These are phyloP conservation scores for Plasmodium inui DNA, from an alignment of 169 alveolate species.

Conservation along the genomic window DNA sequence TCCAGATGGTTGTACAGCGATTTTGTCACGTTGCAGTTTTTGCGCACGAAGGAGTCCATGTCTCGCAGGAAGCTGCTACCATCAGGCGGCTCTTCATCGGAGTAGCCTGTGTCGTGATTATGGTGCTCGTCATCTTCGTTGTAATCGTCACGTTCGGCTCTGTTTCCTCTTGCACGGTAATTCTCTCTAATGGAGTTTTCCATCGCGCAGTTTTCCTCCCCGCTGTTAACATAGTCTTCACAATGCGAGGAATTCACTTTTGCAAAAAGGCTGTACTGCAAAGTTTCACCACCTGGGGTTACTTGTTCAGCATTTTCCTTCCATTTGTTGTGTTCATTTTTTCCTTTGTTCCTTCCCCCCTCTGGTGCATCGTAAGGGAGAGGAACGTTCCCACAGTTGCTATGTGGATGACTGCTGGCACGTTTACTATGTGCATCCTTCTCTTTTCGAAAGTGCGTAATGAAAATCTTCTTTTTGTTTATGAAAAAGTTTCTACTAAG, in stretches of 20 bases:
- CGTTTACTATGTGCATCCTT: background rate
- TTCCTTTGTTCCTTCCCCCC: background rate
- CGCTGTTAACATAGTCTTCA: background rate
- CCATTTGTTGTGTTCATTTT: background rate
- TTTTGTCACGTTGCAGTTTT: slow-evolving; percentile 31
- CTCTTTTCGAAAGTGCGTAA: slow-evolving; percentile 22
- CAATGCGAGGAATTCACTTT: background rate
- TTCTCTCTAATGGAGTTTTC: background rate
- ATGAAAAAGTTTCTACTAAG: slow-evolving; percentile 68
- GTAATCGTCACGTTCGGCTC: background rate
- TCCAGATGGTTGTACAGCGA: slow-evolving; percentile 49
- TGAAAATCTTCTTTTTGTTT: slow-evolving; percentile 49
- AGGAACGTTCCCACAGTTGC: background rate
- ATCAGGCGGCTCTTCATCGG: background rate
- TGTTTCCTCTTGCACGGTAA: background rate
- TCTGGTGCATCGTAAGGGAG: background rate
- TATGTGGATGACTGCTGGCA: background rate
- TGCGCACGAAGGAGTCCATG: slow-evolving; percentile 2
- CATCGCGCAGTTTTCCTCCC: background rate
- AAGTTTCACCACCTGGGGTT: background rate
- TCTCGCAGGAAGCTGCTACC: background rate
- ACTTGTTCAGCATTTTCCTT: background rate
- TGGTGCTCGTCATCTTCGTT: slow-evolving; percentile 3
- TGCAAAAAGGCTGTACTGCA: background rate
- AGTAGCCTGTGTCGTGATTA: background rate